These are phyloP conservation scores for Hymenoscyphus linearis DNA, from an alignment of 2,329 filamentous ascomycete species.

Conservation along the genomic window DNA sequence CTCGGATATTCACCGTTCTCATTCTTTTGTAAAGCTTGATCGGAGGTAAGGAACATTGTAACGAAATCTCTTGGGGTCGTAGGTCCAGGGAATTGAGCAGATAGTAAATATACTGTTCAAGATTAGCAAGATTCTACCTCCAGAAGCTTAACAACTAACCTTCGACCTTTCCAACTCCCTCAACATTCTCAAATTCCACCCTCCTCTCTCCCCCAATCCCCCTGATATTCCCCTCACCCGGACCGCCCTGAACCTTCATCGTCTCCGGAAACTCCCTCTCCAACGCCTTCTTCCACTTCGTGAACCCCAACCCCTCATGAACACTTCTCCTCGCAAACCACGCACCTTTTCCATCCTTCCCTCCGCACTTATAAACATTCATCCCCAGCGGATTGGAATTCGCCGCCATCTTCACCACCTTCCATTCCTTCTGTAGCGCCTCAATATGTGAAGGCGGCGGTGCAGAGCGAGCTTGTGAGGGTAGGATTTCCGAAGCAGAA, in stretches of 20 bases:
- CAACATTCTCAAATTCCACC: slow-evolving; percentile 55
- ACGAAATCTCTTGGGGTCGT: slow-evolving; percentile 86
- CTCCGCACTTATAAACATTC: slow-evolving; percentile 70
- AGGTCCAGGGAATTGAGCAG: slow-evolving; percentile 84
- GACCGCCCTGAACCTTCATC: slow-evolving; percentile 62
- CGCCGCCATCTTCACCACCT: slow-evolving; percentile 67
- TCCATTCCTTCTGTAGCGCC: slow-evolving; percentile 73
- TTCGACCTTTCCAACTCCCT: slow-evolving; percentile 58
- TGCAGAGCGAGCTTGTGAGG: slow-evolving; percentile 43
- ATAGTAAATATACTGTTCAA: slow-evolving; percentile 69
- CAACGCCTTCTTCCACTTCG: slow-evolving; percentile 71
- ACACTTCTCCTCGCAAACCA: slow-evolving; percentile 88
- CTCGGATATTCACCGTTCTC: slow-evolving; percentile 41
- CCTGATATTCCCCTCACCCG: slow-evolving; percentile 69
- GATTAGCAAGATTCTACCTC: not conserved
- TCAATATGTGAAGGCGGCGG: slow-evolving; percentile 43
- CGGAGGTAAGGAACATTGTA: slow-evolving; percentile 66
- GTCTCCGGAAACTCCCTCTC: slow-evolving; percentile 76
- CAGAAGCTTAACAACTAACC: slow-evolving; percentile 37
- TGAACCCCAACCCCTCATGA: slow-evolving; percentile 72
- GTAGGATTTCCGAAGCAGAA: slow-evolving; percentile 46
- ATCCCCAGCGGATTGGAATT: slow-evolving; percentile 73
- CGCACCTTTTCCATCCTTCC: slow-evolving; percentile 74
- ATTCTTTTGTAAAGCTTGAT: slow-evolving; percentile 24
- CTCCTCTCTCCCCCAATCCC: slow-evolving; percentile 78